phyloP scores from a whole-genome alignment of 2,329 filamentous ascomycete species.

The Microdochium paspali region DNA sequence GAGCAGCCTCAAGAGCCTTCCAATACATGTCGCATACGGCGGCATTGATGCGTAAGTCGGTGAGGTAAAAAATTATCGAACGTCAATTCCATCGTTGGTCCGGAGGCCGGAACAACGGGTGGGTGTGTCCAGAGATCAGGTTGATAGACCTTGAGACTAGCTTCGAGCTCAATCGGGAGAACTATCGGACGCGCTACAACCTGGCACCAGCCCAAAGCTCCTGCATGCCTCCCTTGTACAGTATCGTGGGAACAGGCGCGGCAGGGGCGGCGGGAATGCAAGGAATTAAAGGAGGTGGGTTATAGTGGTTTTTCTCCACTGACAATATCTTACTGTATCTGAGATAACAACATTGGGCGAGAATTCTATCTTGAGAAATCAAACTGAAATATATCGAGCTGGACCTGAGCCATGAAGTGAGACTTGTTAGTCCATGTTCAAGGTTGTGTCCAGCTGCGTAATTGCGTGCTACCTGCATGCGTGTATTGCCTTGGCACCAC shows the following conservation, averaged over 20 bases:
- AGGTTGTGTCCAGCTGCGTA: too few relatives aligned
- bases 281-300: background rate
- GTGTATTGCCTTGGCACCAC: too few relatives aligned
- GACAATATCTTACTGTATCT: too few relatives aligned
- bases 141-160: background rate
- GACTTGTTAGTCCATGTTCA: too few relatives aligned
- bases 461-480: too few relatives aligned
- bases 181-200: background rate
- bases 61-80: background rate
- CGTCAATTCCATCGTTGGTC: background rate
- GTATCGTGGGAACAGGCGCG: background rate
- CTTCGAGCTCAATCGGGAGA: background rate
- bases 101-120: background rate
- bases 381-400: too few relatives aligned
- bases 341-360: too few relatives aligned
- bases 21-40: background rate
- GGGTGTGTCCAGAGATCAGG: background rate
- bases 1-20: background rate
- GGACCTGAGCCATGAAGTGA: too few relatives aligned
- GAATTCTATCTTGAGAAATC: too few relatives aligned
- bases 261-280: background rate
- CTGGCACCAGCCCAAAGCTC: background rate
- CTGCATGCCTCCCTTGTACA: background rate
- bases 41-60: background rate
- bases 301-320: background rate